These are phyloP conservation scores for Citrus australasica DNA, from an alignment of 345 rosid genomes.

Conservation along the genomic window DNA sequence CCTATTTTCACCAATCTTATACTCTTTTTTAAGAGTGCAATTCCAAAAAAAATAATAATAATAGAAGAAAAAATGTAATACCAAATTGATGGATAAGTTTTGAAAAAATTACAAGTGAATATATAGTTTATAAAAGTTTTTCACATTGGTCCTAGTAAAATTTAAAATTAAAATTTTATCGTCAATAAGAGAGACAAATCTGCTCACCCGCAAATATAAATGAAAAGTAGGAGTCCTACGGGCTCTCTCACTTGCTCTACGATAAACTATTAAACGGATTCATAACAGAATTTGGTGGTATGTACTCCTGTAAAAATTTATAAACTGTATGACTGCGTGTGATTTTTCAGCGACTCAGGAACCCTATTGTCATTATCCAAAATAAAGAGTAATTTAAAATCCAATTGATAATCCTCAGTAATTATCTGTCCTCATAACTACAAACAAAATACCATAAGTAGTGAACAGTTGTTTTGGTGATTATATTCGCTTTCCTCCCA, in stretches of 20 bases:
- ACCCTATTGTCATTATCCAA: not conserved
- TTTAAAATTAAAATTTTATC: too few species aligned
- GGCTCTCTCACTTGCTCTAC: too few species aligned
- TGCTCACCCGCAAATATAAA: too few species aligned
- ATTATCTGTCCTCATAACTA: not conserved
- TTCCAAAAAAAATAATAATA: too few species aligned
- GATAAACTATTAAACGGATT: not conserved
- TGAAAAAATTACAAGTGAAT: too few species aligned
- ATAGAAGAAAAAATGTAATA: not conserved
- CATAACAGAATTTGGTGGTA: not conserved
- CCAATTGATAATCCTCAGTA: not conserved
- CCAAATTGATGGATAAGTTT: too few species aligned
- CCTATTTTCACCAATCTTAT: not conserved
- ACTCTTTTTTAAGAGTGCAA: not conserved
- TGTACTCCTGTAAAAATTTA: not conserved
- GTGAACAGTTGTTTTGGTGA: not conserved
- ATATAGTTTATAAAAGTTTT: too few species aligned
- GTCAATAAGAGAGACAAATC: too few species aligned
- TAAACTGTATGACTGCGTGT: too few species aligned
- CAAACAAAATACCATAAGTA: not conserved
- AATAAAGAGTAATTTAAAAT: not conserved
- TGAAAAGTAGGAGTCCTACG: too few species aligned
- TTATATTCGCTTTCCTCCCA: conserved; percentile 10
- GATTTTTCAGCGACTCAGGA: not conserved
- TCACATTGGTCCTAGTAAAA: not conserved